phyloP scores from a whole-genome alignment of 345 rosid genomes.

The Dipteronia sinensis region DNA sequence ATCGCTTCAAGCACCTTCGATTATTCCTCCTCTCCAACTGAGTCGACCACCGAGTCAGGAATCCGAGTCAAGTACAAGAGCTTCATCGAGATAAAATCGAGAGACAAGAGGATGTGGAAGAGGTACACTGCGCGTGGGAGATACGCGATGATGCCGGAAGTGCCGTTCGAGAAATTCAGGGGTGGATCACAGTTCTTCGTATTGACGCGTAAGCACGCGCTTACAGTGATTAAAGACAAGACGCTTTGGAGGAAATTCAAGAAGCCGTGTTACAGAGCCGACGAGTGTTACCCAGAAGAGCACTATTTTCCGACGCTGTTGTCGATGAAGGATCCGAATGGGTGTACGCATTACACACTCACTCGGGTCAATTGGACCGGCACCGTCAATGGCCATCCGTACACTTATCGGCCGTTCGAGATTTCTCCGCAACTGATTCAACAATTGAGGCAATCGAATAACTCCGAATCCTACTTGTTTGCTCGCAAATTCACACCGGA shows the following conservation, averaged over 20 bases:
- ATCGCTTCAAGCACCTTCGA: constrained; percentile 56
- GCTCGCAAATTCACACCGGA: constrained; percentile 93
- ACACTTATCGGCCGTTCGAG: constrained; percentile 62
- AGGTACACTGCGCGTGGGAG: constrained; percentile 81
- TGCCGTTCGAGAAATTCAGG: constrained; percentile 63
- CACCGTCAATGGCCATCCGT: constrained; percentile 80
- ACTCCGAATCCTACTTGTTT: constrained; percentile 77
- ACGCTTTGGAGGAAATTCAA: constrained; percentile 77
- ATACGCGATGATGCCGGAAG: constrained; percentile 78
- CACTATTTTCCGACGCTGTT: constrained; percentile 92
- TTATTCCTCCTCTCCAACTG: constrained; percentile 34
- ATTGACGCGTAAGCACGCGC: constrained; percentile 75
- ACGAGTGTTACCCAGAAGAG: constrained; percentile 93
- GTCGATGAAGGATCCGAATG: constrained; percentile 77
- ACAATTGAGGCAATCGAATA: constrained; percentile 59
- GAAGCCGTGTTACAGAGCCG: constrained; percentile 70
- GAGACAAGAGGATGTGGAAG: constrained; percentile 76
- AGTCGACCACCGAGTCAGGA: constrained; percentile 39
- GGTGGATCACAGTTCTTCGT: constrained; percentile 96
- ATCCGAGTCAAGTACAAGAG: constrained; percentile 61
- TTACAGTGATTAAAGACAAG: constrained; percentile 66
- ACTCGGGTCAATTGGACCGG: constrained; percentile 95
- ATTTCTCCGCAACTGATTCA: constrained; percentile 57
- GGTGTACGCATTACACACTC: constrained; percentile 66
- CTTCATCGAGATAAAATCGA: constrained; percentile 70